A percentile compares a stretch with the other conserved stretches of the same genome.
Evolutionary conservation across 257 asterid species (phyloP).

Genomic region (Cinchona pubescens): DNA sequence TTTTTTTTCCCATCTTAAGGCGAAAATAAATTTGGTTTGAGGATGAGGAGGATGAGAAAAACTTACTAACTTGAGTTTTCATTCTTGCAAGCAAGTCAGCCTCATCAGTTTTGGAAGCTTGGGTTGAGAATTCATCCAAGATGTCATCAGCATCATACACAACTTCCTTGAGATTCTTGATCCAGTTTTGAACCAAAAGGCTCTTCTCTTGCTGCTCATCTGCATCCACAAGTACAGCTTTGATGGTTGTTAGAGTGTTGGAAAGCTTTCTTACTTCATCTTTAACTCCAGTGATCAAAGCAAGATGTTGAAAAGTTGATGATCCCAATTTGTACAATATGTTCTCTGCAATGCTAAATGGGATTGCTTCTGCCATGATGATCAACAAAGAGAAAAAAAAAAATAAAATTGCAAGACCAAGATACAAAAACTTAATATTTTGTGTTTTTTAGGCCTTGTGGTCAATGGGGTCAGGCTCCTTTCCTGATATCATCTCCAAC

Average conservation of each 20-base stretch:
- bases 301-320: slow-evolving; percentile 13
- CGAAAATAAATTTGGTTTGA: slow-evolving; percentile 18
- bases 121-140: slow-evolving; percentile 26
- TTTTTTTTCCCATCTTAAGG: slow-evolving; percentile 5
- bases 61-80: slow-evolving; percentile 5
- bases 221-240: slow-evolving; percentile 22
- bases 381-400: background rate
- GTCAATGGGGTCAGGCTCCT: background rate
- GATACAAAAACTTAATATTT: background rate
- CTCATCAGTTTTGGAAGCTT: slow-evolving; percentile 6
- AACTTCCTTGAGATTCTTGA: slow-evolving; percentile 20
- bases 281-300: slow-evolving; percentile 12
- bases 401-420: background rate
- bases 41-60: slow-evolving; percentile 17
- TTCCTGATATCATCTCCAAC: background rate
- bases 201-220: slow-evolving; percentile 23
- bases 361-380: slow-evolving; percentile 16
- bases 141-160: slow-evolving; percentile 27
- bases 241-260: slow-evolving; percentile 19
- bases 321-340: slow-evolving; percentile 5
- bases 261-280: slow-evolving; percentile 20
- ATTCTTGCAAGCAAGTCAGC: background rate
- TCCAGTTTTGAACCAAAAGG: slow-evolving; percentile 20
- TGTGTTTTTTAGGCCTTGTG: background rate
- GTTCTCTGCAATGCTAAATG: slow-evolving; percentile 17